phyloP scores from a whole-genome alignment of 2,329 filamentous ascomycete genomes.

The Phyllosticta citrichinensis region DNA sequence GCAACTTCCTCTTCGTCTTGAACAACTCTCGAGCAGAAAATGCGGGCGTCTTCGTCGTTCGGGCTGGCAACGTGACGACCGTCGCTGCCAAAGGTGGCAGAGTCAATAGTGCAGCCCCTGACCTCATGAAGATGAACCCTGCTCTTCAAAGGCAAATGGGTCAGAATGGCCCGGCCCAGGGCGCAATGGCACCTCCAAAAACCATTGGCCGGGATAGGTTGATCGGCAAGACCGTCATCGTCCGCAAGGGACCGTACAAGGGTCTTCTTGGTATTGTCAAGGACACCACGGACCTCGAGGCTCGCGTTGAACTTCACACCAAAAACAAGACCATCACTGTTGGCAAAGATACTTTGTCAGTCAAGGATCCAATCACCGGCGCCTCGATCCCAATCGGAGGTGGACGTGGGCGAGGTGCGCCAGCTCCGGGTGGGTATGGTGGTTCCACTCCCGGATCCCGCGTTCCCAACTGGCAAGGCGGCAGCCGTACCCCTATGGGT shows the following conservation, averaged over 20 bases:
- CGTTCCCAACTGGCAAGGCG: constrained; percentile 17
- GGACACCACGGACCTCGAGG: constrained; percentile 77
- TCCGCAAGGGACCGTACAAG: constrained; percentile 82
- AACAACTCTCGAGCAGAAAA: constrained; percentile 79
- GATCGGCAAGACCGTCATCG: constrained; percentile 83
- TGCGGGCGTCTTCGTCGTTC: constrained; percentile 78
- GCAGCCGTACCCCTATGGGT: constrained; percentile 36
- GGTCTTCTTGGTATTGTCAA: constrained; percentile 91
- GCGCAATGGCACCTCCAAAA: constrained; percentile 60
- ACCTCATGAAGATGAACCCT: constrained; percentile 86
- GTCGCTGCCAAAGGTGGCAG: constrained; percentile 91
- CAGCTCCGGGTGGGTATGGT: constrained; percentile 13
- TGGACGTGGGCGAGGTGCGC: constrained; percentile 28
- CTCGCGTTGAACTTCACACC: constrained; percentile 85
- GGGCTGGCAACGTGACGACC: constrained; percentile 76
- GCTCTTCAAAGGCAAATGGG: constrained; percentile 63
- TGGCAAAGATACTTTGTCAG: constrained; percentile 67
- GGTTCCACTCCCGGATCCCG: constrained; percentile 28
- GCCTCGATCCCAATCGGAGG: constrained; percentile 61
- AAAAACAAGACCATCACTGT: constrained; percentile 88
- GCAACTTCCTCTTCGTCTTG: constrained; percentile 84
- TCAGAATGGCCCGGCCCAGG: constrained; percentile 28
- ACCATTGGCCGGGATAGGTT: constrained; percentile 68
- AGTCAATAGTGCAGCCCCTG: constrained; percentile 59
- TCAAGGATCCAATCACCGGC: constrained; percentile 73